These are phyloP conservation scores for Botrytis fragariae DNA, from an alignment of 2,329 filamentous ascomycete genomes.

Conservation along the genomic window DNA sequence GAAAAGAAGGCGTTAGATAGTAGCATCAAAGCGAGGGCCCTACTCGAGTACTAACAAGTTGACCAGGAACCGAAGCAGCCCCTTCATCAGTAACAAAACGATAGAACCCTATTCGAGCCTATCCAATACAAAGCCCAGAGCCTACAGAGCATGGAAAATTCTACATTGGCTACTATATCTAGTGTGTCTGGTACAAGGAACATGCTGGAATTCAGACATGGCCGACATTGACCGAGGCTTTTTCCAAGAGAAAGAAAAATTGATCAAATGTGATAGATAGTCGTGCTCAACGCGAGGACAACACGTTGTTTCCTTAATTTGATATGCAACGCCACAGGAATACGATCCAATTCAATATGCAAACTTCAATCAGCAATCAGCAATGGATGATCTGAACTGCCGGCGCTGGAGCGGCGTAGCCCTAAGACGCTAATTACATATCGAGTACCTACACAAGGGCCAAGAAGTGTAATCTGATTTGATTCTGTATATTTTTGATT, in stretches of 20 bases:
- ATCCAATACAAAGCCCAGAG: background rate
- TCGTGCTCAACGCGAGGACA: background rate
- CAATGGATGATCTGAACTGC: background rate
- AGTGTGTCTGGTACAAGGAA: background rate
- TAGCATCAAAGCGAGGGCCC: background rate
- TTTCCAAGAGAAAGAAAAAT: background rate
- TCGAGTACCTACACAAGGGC: background rate
- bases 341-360: background rate
- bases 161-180: background rate
- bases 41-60: background rate
- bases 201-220: background rate
- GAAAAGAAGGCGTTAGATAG: background rate
- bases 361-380: background rate
- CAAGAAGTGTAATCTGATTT: background rate
- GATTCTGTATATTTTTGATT: background rate
- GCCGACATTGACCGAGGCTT: background rate
- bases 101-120: background rate
- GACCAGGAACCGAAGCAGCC: background rate
- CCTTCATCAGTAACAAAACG: background rate
- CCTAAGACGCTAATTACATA: background rate
- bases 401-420: background rate
- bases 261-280: background rate
- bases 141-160: background rate
- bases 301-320: background rate
- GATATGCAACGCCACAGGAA: background rate